A percentile compares a stretch with the other conserved stretches of the same genome.
Evolutionary conservation across 768 basidiomycete genomes (phyloP).

Genomic region (Kwoniella heveanensis): DNA sequence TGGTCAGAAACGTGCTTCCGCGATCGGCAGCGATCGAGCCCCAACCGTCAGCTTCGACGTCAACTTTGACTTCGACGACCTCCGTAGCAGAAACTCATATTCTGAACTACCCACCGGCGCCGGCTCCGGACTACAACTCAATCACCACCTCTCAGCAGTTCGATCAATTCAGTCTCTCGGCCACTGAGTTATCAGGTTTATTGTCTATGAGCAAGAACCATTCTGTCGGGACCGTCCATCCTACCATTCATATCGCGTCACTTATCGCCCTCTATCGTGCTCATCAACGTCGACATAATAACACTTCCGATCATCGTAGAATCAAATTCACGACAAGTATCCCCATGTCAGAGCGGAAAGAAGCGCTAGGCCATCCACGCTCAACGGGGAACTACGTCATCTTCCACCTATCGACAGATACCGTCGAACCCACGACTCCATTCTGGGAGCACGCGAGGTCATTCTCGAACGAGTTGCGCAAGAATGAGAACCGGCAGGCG

Average conservation of each 20-base stretch:
- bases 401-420: conserved; percentile 16
- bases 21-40: not conserved
- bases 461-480: not conserved
- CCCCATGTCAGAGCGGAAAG: conserved; percentile 12
- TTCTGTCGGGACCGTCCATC: conserved; percentile 10
- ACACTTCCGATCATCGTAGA: not conserved
- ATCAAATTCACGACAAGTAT: conserved; percentile 8
- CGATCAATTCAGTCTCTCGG: conserved; percentile 1
- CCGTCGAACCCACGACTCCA: not conserved
- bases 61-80: too few species aligned
- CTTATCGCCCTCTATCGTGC: conserved; percentile 15
- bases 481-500: conserved; percentile 1
- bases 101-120: conserved; percentile 3
- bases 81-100: too few species aligned
- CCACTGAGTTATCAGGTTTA: not conserved
- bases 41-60: not conserved
- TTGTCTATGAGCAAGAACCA: conserved; percentile 13
- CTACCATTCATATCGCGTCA: conserved; percentile 10
- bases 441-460: conserved; percentile 15
- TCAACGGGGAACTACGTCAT: conserved; percentile 24
- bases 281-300: too few species aligned
- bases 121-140: conserved; percentile 3
- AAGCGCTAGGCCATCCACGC: conserved; percentile 9
- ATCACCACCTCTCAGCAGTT: conserved; percentile 13
- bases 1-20: not conserved